Percentiles rank a stretch among this genome's conserved stretches.
Evolutionary conservation across 306 rosid genomes (phyloP).

Genomic region (Cicer arietinum): DNA sequence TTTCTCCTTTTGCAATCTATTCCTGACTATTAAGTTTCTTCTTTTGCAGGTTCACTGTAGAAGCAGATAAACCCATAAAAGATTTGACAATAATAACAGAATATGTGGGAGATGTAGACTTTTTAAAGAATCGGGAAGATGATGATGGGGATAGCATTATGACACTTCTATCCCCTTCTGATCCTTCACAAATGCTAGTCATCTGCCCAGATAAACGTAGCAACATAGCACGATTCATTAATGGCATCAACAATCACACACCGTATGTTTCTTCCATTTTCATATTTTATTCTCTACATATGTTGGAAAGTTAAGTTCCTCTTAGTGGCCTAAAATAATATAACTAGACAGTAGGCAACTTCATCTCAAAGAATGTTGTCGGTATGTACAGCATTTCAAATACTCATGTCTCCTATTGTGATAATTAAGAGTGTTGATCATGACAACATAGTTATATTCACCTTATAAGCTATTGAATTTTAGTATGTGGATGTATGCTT

Average conservation of each 20-base stretch:
- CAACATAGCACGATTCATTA: conserved; percentile 92
- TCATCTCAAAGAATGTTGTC: background rate
- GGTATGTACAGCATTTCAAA: background rate
- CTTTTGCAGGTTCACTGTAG: conserved; percentile 81
- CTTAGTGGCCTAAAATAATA: background rate
- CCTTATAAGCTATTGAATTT: background rate
- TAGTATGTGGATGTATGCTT: too few relatives aligned
- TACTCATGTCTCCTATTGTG: background rate
- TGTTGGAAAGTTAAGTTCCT: background rate
- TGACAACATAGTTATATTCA: background rate
- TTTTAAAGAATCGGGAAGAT: conserved; percentile 75
- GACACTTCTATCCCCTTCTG: conserved; percentile 82
- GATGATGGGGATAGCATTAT: conserved; percentile 96
- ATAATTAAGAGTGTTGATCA: background rate
- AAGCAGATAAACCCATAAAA: conserved; percentile 80
- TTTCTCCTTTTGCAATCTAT: background rate
- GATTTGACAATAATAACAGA: conserved; percentile 94
- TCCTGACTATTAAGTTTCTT: conserved; percentile 3
- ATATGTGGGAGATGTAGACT: conserved; percentile 95
- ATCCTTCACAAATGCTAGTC: conserved; percentile 75
- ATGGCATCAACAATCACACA: conserved; percentile 91
- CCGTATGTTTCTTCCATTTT: conserved; percentile 60
- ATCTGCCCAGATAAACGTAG: conserved; percentile 87
- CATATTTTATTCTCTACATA: conserved; percentile 7
- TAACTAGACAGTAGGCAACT: background rate